phyloP scores from a whole-genome alignment of 1,284 basidiomycete species.

The Lentinula novae-zelandiae region DNA sequence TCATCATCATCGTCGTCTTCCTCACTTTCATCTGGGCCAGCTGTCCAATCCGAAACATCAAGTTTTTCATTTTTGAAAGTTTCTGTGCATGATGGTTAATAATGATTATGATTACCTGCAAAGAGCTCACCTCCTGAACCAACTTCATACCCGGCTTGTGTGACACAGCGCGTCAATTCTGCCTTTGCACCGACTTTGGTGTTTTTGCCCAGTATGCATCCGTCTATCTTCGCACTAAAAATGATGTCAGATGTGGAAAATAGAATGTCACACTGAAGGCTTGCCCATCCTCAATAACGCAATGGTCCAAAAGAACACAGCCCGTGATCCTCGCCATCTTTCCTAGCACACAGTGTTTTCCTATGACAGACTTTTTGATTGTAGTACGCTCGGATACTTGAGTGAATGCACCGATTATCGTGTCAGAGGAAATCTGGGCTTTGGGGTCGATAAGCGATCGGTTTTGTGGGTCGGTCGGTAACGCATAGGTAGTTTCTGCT shows the following conservation, averaged over 20 bases:
- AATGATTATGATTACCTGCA: background rate
- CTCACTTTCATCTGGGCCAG: conserved; percentile 28
- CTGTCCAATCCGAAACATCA: conserved; percentile 60
- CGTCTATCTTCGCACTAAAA: conserved; percentile 83
- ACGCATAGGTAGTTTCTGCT: conserved; percentile 43
- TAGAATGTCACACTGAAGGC: conserved; percentile 20
- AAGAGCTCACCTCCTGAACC: conserved; percentile 57
- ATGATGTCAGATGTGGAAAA: background rate
- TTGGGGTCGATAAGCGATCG: conserved; percentile 69
- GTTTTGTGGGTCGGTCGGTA: conserved; percentile 58
- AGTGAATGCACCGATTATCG: conserved; percentile 78
- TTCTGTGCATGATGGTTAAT: conserved; percentile 31
- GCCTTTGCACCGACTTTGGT: conserved; percentile 81
- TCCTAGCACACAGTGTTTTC: conserved; percentile 86
- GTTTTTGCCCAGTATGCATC: conserved; percentile 81
- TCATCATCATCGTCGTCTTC: conserved; percentile 28
- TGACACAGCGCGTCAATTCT: conserved; percentile 79
- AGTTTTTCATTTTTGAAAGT: conserved; percentile 62
- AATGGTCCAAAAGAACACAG: conserved; percentile 90
- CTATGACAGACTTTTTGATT: conserved; percentile 88
- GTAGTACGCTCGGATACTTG: conserved; percentile 80
- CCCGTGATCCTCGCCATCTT: conserved; percentile 82
- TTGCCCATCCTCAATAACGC: conserved; percentile 83
- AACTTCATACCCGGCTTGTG: conserved; percentile 87
- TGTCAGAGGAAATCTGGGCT: conserved; percentile 85